A percentile compares a stretch with the other conserved stretches of the same genome.
Conservation (phyloP, 352 stramenopile species). For the Albugo candida region DNA sequence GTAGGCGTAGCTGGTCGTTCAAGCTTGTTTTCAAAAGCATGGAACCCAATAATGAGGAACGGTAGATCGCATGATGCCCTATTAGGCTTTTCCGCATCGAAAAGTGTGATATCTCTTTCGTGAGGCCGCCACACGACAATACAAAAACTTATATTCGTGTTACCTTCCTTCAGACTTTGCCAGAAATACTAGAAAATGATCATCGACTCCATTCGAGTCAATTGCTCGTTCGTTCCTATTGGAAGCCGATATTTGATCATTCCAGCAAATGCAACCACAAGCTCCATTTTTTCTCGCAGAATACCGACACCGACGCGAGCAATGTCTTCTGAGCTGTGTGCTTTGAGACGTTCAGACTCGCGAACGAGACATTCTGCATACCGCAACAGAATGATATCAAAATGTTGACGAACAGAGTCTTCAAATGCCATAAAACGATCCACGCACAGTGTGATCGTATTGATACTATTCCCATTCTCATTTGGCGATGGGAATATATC, state of each 20-base stretch:
- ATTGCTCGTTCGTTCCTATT: conserved; percentile 55
- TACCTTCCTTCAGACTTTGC: too few species aligned
- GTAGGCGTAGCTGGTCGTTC: too few species aligned
- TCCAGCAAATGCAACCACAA: conserved; percentile 68
- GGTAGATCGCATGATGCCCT: too few species aligned
- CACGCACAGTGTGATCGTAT: conserved; percentile 16
- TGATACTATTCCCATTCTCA: conserved; percentile 10
- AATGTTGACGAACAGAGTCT: conserved; percentile 62
- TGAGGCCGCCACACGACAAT: too few species aligned
- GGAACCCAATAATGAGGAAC: too few species aligned
- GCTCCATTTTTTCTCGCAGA: conserved; percentile 55
- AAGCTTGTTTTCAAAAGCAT: too few species aligned
- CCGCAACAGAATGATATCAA: conserved; percentile 64
- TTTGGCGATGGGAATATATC: conserved; percentile 47
- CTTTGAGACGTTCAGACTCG: conserved; percentile 58
- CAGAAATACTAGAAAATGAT: conserved; percentile 25
- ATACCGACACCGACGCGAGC: conserved; percentile 21
- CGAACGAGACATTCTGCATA: conserved; percentile 78
- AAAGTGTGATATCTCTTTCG: too few species aligned
- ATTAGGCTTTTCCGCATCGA: too few species aligned
- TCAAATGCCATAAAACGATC: conserved; percentile 71
- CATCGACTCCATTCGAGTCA: conserved; percentile 78
- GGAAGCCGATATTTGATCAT: conserved; percentile 80
- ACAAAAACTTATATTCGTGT: too few species aligned
- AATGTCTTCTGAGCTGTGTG: conserved; percentile 22